phyloP scores from a whole-genome alignment of 2,329 filamentous ascomycete genomes.

The Calonectria crousiana region DNA sequence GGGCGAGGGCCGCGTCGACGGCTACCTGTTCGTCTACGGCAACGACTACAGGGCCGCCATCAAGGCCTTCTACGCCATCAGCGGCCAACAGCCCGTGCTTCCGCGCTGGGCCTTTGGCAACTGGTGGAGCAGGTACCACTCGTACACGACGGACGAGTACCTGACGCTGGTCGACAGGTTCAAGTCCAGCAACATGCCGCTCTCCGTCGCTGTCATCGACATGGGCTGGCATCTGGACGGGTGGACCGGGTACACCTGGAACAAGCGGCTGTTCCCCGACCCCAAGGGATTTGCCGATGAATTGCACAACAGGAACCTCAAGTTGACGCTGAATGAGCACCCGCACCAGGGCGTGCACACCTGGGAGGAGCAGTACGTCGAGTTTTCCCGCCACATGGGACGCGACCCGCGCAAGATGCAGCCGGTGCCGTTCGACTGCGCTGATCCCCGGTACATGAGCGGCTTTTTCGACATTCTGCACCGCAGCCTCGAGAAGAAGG shows the following conservation, averaged over 20 bases:
- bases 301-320: slow-evolving; percentile 65
- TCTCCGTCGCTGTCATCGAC: slow-evolving; percentile 71
- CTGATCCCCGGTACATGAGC: slow-evolving; percentile 65
- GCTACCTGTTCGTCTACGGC: slow-evolving; percentile 72
- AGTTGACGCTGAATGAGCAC: slow-evolving; percentile 71
- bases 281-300: slow-evolving; percentile 63
- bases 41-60: slow-evolving; percentile 67
- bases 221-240: slow-evolving; percentile 76
- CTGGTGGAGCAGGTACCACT: slow-evolving; percentile 75
- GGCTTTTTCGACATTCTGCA: slow-evolving; percentile 71
- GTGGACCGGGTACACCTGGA: slow-evolving; percentile 70
- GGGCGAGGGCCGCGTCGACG: slow-evolving; percentile 64
- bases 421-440: slow-evolving; percentile 68
- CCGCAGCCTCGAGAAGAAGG: slow-evolving; percentile 65
- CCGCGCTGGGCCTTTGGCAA: slow-evolving; percentile 72
- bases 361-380: slow-evolving; percentile 68
- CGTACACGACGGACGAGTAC: slow-evolving; percentile 68
- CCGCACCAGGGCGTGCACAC: slow-evolving; percentile 69
- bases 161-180: slow-evolving; percentile 69
- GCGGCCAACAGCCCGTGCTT: slow-evolving; percentile 66
- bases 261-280: slow-evolving; percentile 63
- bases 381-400: slow-evolving; percentile 64
- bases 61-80: slow-evolving; percentile 65
- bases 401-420: slow-evolving; percentile 62
- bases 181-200: slow-evolving; percentile 61